Percentiles rank a stretch among this genome's conserved stretches.
Conservation (phyloP, 768 basidiomycete species). For the Exidia glandulosa region DNA sequence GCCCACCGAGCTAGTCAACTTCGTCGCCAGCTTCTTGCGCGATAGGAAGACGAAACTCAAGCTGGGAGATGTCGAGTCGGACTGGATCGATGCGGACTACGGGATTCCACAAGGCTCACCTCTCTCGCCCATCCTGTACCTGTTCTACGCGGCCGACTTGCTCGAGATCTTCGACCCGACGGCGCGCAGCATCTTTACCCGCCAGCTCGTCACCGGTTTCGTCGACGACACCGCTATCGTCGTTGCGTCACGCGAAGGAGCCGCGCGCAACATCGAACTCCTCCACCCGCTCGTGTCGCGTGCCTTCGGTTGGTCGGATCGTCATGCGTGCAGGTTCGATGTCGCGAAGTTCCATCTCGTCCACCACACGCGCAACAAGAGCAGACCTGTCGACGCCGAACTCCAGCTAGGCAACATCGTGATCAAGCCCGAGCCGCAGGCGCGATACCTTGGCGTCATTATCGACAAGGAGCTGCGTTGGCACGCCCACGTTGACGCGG, state of each 20-base stretch:
- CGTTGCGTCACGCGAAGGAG: background rate
- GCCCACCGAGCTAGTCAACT: constrained; percentile 2
- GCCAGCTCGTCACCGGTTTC: background rate
- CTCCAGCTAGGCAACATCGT: background rate
- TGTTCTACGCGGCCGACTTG: constrained; percentile 6
- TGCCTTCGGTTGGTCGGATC: background rate
- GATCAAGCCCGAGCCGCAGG: background rate
- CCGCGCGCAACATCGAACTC: background rate
- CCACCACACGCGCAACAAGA: background rate
- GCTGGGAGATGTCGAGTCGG: constrained; percentile 1
- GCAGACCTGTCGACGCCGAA: background rate
- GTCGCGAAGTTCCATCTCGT: background rate
- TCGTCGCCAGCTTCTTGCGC: background rate
- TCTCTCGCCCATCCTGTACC: constrained; percentile 7
- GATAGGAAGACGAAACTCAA: constrained; percentile 1
- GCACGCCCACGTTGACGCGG: background rate
- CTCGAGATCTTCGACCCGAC: background rate
- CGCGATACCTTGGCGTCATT: constrained; percentile 1
- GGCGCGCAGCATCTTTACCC: background rate
- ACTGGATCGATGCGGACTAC: background rate
- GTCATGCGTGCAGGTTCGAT: background rate
- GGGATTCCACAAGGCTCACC: constrained; percentile 8
- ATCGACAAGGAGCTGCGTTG: constrained; percentile 3
- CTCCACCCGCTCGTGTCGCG: background rate
- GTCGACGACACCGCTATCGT: constrained; percentile 1